Evolutionary conservation across 1,139 yeast species (phyloP).

Genomic region (Taphrina populina): DNA sequence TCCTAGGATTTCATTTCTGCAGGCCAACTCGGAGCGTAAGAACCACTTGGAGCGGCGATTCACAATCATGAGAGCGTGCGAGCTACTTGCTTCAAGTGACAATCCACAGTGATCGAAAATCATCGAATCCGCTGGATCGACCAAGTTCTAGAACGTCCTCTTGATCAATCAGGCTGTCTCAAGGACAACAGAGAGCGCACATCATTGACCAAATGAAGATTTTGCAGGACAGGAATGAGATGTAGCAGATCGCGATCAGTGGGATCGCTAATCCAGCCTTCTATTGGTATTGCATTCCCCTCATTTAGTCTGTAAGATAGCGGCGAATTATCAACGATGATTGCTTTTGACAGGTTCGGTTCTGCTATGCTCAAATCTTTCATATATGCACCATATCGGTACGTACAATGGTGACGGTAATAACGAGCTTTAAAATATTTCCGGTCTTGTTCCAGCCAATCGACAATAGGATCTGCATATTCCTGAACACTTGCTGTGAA

Average conservation of each 20-base stretch:
- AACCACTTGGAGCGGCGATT: too few species aligned
- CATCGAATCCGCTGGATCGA: too few species aligned
- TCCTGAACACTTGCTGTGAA: conserved; percentile 94
- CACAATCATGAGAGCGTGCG: too few species aligned
- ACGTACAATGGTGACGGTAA: conserved; percentile 78
- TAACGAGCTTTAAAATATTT: conserved; percentile 59
- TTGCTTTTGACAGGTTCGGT: conserved; percentile 63
- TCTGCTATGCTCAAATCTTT: conserved; percentile 68
- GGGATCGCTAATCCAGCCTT: conserved; percentile 97
- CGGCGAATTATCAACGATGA: conserved; percentile 90
- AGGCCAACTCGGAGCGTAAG: too few species aligned
- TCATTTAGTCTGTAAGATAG: conserved; percentile 79
- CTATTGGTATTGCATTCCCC: conserved; percentile 82
- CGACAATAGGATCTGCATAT: conserved; percentile 95
- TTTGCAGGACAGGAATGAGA: conserved; percentile 74
- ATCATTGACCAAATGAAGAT: conserved; percentile 77
- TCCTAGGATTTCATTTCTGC: too few species aligned
- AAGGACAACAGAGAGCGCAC: conserved; percentile 65
- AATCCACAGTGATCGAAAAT: too few species aligned
- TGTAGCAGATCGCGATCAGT: conserved; percentile 78
- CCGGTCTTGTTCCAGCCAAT: conserved; percentile 67
- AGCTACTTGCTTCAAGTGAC: too few species aligned
- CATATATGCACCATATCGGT: conserved; percentile 76
- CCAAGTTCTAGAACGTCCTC: too few species aligned
- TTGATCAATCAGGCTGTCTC: conserved; percentile 11